Evolutionary conservation across 2,329 filamentous ascomycete species (phyloP), one percentile per base, ranked within the genome.

Genomic region (Ceratocystiopsis sp.): DNA sequence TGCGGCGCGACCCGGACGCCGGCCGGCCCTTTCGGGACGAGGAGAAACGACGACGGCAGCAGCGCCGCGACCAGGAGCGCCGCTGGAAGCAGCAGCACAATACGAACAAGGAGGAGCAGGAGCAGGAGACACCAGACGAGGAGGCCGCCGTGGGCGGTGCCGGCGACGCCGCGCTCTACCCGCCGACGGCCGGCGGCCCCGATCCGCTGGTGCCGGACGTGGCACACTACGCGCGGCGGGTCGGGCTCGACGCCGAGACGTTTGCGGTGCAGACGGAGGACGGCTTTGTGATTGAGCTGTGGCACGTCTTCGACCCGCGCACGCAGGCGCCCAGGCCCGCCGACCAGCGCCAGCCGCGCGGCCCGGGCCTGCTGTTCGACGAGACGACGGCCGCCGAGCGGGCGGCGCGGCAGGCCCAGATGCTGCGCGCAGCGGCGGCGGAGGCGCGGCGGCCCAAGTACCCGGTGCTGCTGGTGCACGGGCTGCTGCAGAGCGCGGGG

Each of bases 191-290:
- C 60, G 85, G 85, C 15, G 86, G 86, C 0, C 73, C 71, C 8
- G 89, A 95, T 57, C 78, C 74, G 3, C 63, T 95, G 9, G 61
- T 83, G 9, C 84, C 82, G 53, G 82, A 95, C 52, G 74, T 87
- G 17, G 71, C 71, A 3, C 91, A 95, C 56, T 95, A 96, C 56
- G 87, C 89, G 1, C 71, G 84, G 17, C 70, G 87, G 13, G 85
- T 94, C 14, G 89, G 89, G 0, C 69, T 96, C 1, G 85, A 95
- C 48, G 74, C 85, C 19, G 87, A 95, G 55, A 72, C 73, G 11
- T 84, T 85, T 53, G 69, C 83, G 41, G 86, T 95, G 0, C 80
- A 93, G 58, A 95, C 89, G 0, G 87, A 95, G 57, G 89, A 96
- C 54, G 87, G 87, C 1, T 95, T 94, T 56, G 75, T 95, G 38